A percentile compares a stretch with the other conserved stretches of the same genome.
Conservation (phyloP, 164 flowering plant species). For the Dillenia turbinata region DNA sequence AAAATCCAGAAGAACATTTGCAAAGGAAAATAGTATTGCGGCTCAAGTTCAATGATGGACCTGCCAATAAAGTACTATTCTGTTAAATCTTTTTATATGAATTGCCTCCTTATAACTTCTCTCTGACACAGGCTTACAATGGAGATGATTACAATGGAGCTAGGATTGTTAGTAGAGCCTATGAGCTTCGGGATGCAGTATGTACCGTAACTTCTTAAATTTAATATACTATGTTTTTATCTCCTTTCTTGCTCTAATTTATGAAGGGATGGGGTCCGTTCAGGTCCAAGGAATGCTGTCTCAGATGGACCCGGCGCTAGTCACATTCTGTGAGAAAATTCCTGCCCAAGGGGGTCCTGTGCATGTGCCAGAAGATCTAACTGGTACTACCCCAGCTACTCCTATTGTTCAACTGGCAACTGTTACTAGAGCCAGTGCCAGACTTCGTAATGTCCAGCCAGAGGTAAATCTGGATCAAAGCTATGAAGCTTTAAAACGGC, state of each 20-base stretch:
- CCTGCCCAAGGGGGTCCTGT: constrained; percentile 91
- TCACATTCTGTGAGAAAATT: constrained; percentile 87
- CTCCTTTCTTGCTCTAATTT: background rate
- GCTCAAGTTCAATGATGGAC: too few species aligned
- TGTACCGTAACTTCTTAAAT: constrained; percentile 9
- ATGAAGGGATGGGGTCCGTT: background rate
- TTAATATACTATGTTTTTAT: background rate
- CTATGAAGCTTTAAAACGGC: constrained; percentile 66
- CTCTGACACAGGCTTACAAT: constrained; percentile 64
- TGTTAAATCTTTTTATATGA: too few species aligned
- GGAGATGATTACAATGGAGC: constrained; percentile 96
- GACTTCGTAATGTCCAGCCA: constrained; percentile 93
- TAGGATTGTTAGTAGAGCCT: constrained; percentile 93
- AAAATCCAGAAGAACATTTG: too few species aligned
- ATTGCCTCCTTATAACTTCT: too few species aligned
- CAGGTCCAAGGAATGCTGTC: constrained; percentile 97
- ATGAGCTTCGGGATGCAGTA: constrained; percentile 96
- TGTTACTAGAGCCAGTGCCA: constrained; percentile 83
- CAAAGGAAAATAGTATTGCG: too few species aligned
- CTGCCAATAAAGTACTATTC: too few species aligned
- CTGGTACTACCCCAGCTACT: constrained; percentile 36
- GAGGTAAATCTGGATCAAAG: constrained; percentile 81
- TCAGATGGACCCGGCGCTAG: constrained; percentile 94
- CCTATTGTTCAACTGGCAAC: constrained; percentile 75
- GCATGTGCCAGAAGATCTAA: constrained; percentile 57